Percentiles rank a stretch among this genome's conserved stretches.
Conservation (phyloP, 805 yeast species). For the Candida coleopterorum region DNA sequence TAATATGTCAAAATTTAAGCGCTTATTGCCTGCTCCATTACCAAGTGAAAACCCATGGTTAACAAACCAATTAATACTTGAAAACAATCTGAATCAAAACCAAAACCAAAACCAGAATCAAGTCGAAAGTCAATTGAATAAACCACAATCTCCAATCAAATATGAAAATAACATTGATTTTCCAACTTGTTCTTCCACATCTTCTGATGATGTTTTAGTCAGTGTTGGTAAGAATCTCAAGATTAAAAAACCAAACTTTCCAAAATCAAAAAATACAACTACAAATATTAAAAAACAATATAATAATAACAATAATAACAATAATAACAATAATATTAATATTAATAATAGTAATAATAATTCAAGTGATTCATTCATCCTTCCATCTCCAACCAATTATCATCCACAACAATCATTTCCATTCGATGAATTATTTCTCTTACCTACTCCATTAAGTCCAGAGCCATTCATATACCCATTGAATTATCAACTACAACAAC, state of each 20-base stretch:
- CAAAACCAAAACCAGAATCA: background rate
- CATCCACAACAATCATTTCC: background rate
- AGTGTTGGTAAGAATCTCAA: constrained; percentile 9
- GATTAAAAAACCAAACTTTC: constrained; percentile 10
- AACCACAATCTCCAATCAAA: background rate
- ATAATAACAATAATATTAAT: background rate
- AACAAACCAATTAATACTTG: constrained; percentile 7
- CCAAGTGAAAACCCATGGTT: constrained; percentile 10
- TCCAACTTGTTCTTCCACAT: background rate
- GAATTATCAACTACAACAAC: no score
- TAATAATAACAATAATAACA: no score
- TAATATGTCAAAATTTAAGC: constrained; percentile 4
- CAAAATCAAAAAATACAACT: constrained; percentile 1
- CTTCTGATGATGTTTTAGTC: constrained; percentile 1
- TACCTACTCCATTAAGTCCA: background rate
- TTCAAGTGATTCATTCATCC: background rate
- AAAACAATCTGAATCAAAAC: no score
- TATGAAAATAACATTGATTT: background rate
- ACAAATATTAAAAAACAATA: background rate
- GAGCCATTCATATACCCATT: background rate
- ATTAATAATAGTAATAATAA: background rate
- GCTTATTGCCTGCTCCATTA: constrained; percentile 10
- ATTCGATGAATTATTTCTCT: background rate
- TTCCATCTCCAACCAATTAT: background rate
- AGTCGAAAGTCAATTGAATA: background rate